Evolutionary conservation across 2,329 filamentous ascomycete species (phyloP).

Genomic region (Cadophora sp.): DNA sequence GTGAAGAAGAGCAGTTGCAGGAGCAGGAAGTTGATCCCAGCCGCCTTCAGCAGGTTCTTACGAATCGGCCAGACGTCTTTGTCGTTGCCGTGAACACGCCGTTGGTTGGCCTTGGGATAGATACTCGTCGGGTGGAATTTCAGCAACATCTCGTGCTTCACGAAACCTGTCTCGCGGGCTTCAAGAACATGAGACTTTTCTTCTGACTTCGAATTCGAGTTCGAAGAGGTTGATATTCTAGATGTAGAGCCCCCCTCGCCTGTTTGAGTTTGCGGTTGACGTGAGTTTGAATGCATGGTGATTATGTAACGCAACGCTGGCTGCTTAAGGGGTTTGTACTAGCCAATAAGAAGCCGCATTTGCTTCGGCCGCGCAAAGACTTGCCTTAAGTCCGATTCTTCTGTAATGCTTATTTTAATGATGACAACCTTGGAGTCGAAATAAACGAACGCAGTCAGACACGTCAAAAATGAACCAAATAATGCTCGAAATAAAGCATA

Average conservation of each 20-base stretch:
- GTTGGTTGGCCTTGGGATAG: slow-evolving; percentile 30
- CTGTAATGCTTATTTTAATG: neutral
- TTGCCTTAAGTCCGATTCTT: slow-evolving; percentile 3
- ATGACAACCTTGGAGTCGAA: neutral
- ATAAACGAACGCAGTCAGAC: neutral
- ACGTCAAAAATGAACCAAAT: neutral
- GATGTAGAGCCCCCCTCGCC: neutral
- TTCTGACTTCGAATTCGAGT: neutral
- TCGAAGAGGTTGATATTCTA: neutral
- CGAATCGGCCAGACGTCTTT: slow-evolving; percentile 17
- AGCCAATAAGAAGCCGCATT: neutral
- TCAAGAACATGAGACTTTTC: neutral
- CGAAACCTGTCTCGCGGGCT: neutral
- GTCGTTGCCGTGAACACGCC: slow-evolving; percentile 26
- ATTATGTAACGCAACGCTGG: neutral
- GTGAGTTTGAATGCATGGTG: neutral
- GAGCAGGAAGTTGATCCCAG: slow-evolving; percentile 31
- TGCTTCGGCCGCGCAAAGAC: neutral
- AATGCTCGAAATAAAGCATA: neutral
- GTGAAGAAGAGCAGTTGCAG: slow-evolving; percentile 37
- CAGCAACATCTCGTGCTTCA: slow-evolving; percentile 8
- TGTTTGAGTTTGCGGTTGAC: neutral
- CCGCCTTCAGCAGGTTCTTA: slow-evolving; percentile 30
- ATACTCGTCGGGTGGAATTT: slow-evolving; percentile 2
- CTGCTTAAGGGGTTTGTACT: neutral